phyloP scores from a whole-genome alignment of 495 filamentous ascomycete genomes.

The Clavariopsis aquatica region DNA sequence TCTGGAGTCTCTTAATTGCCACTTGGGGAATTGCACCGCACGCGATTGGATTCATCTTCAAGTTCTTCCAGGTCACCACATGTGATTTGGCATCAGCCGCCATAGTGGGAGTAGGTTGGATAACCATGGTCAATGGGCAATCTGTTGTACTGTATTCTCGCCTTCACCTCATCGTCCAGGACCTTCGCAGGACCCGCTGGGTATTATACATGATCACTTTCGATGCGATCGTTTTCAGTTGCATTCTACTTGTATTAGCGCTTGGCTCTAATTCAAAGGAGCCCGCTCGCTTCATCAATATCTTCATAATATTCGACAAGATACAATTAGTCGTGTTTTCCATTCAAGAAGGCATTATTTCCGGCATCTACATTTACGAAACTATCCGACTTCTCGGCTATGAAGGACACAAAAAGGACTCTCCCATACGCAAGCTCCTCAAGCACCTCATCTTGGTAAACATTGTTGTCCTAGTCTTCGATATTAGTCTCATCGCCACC shows the following conservation, averaged over 20 bases:
- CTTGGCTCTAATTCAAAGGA: slow-evolving; percentile 6
- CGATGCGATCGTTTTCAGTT: slow-evolving; percentile 12
- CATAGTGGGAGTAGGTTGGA: slow-evolving; percentile 7
- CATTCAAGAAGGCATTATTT: slow-evolving; percentile 26
- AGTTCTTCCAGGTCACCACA: slow-evolving; percentile 15
- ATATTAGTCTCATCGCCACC: slow-evolving; percentile 25
- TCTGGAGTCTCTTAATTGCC: slow-evolving; percentile 16
- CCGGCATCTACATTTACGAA: slow-evolving; percentile 23
- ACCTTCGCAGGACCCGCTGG: background rate
- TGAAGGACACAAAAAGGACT: background rate
- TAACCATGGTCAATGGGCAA: slow-evolving; percentile 14
- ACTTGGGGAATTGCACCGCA: slow-evolving; percentile 13
- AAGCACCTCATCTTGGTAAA: slow-evolving; percentile 35
- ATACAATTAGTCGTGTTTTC: slow-evolving; percentile 28
- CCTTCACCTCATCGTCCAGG: slow-evolving; percentile 25
- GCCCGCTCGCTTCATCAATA: background rate
- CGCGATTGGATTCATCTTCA: slow-evolving; percentile 14
- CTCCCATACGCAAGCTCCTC: background rate
- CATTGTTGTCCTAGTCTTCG: slow-evolving; percentile 21
- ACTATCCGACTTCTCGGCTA: slow-evolving; percentile 4
- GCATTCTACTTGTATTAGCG: background rate
- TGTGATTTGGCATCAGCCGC: background rate
- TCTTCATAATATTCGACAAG: slow-evolving; percentile 19
- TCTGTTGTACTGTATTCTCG: slow-evolving; percentile 31
- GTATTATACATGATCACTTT: slow-evolving; percentile 27